Evolutionary conservation across 495 filamentous ascomycete genomes (phyloP).

Genomic region (Friedmanniomyces endolithicus): DNA sequence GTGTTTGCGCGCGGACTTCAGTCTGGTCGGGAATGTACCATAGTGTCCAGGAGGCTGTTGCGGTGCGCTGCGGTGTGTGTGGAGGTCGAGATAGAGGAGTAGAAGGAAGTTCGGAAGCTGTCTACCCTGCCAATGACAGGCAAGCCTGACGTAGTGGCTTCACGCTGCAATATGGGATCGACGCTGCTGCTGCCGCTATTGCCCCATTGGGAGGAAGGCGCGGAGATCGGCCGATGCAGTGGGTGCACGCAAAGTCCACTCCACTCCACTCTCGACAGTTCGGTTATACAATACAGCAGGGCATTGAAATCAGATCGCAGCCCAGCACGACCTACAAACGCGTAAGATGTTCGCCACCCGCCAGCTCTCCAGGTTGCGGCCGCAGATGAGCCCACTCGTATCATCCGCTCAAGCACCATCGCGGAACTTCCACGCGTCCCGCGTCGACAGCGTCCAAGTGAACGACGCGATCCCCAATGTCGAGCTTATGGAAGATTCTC

Average conservation of each 20-base stretch:
- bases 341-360: background rate
- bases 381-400: too few species aligned
- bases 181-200: too few species aligned
- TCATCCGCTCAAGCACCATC: background rate
- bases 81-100: background rate
- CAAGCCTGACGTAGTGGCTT: too few species aligned
- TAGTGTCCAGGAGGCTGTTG: background rate
- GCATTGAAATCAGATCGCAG: too few species aligned
- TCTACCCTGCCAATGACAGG: too few species aligned
- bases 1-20: background rate
- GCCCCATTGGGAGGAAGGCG: too few species aligned
- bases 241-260: constrained; percentile 28
- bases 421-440: constrained; percentile 43
- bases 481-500: constrained; percentile 49
- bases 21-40: background rate
- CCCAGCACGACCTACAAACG: too few species aligned
- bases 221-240: too few species aligned
- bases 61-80: background rate
- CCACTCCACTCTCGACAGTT: constrained; percentile 25
- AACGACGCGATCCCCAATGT: constrained; percentile 52
- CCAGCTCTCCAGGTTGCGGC: background rate
- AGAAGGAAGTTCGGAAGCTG: background rate
- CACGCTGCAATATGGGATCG: too few species aligned
- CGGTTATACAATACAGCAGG: too few species aligned
- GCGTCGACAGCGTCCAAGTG: constrained; percentile 39